Evolutionary conservation across 305 asterid genomes (phyloP), one percentile per base, ranked within the genome.

Genomic region (Solanum hybrid): DNA sequence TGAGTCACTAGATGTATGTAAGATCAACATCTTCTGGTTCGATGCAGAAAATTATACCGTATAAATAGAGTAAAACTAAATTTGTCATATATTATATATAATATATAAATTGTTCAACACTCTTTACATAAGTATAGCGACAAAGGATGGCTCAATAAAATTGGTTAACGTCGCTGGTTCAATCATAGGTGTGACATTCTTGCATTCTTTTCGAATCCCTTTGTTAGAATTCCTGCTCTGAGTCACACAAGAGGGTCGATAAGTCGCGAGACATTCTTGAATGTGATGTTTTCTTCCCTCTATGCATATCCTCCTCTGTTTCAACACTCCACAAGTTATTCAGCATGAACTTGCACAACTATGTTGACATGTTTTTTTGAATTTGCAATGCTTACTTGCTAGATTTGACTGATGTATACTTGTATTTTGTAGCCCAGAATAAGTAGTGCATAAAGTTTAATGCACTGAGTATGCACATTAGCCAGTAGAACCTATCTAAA

Each of bases 401-500:
- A 31, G 87, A 27, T 33, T 90, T 90, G 9, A 24, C 87, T 61
- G 97, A 93, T 91, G 93, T 86, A 88, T 96, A 97, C 92, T 93
- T 96, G 88, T 97, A 97, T 91, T 91, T 93, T n/a, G 85, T 33
- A 24, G 99, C 98, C 99, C 99, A 96, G 65, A 94, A 95, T 1
- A 97, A 94, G 88, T 93, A 97, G 80, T 96, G 95, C 93, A 96
- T 6, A 92, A 97, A 96, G 93, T 97, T 97, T 90, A 97, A 73
- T 27, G 91, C 97, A 90, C 99, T 96, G 2, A 97, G 90, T 11
- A 90, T 94, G 86, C 97, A 96, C 98, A 97, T 93, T 27, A 97
- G 90, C 99, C 99, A 96, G 57, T 97, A 97, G 88, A 94, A 97
- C 70, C 96, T 92, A 7, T 97, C 98, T 29, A 97, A 91, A 34